Evolutionary conservation across 768 basidiomycete genomes (phyloP).

Genomic region (Leccinum barrowsii): DNA sequence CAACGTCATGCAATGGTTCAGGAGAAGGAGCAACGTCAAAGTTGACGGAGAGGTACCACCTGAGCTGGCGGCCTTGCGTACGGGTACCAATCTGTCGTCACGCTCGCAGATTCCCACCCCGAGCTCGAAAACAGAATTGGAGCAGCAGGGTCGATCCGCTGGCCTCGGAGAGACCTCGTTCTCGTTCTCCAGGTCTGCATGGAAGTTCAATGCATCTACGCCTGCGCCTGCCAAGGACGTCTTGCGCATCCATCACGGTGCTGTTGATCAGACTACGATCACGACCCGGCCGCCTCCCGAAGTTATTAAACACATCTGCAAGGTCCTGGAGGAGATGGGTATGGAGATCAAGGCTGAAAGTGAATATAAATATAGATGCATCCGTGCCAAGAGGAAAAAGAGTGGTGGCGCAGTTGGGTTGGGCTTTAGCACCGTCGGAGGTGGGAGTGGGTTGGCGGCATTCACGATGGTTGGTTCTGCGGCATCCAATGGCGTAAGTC

Average conservation of each 20-base stretch:
- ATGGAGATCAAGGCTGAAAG: slow-evolving; percentile 84
- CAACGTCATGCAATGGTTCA: slow-evolving; percentile 99
- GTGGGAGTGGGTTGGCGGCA: slow-evolving; percentile 56
- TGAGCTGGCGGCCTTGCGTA: slow-evolving; percentile 9
- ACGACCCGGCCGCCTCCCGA: slow-evolving; percentile 81
- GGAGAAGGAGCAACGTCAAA: slow-evolving; percentile 57
- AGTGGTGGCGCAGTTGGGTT: slow-evolving; percentile 41
- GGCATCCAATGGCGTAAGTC: slow-evolving; percentile 80
- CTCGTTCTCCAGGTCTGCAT: slow-evolving; percentile 38
- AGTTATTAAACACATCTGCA: slow-evolving; percentile 82
- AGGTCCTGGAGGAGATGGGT: slow-evolving; percentile 84
- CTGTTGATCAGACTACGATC: slow-evolving; percentile 86
- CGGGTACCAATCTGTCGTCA: slow-evolving; percentile 25
- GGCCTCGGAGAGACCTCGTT: slow-evolving; percentile 26
- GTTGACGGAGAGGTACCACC: slow-evolving; percentile 25
- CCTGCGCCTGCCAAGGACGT: slow-evolving; percentile 40
- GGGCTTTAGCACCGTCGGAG: slow-evolving; percentile 38
- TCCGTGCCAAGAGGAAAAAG: slow-evolving; percentile 74
- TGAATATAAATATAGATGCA: slow-evolving; percentile 87
- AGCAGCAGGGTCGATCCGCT: slow-evolving; percentile 20
- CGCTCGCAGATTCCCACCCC: slow-evolving; percentile 31
- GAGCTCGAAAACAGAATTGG: slow-evolving; percentile 22
- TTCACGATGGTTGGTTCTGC: slow-evolving; percentile 79
- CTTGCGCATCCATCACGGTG: slow-evolving; percentile 84
- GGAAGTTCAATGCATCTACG: slow-evolving; percentile 32